Conservation (phyloP, 2,329 filamentous ascomycete species). For the Domatiomyces catenatus region DNA sequence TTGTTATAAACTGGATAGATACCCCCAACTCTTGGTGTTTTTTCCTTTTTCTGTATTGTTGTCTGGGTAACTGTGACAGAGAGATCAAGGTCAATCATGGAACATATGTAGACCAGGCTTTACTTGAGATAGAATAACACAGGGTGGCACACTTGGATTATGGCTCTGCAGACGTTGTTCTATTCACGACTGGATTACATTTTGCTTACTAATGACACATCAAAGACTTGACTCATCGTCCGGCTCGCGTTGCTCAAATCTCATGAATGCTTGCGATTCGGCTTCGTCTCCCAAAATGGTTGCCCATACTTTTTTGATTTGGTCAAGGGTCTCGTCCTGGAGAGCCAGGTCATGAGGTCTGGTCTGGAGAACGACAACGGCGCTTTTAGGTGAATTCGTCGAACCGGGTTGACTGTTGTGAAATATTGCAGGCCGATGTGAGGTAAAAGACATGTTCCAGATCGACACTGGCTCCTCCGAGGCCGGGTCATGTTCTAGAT, state of each 20-base stretch:
- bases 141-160: too few relatives aligned
- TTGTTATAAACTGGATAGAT: too few relatives aligned
- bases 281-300: slow-evolving; percentile 40
- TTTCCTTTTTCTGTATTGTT: too few relatives aligned
- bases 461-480: slow-evolving; percentile 3
- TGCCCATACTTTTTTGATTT: slow-evolving; percentile 57
- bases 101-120: too few relatives aligned
- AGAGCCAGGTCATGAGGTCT: slow-evolving; percentile 54
- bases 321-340: slow-evolving; percentile 51
- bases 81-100: too few relatives aligned
- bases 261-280: slow-evolving; percentile 49
- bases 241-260: slow-evolving; percentile 60
- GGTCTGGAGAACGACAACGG: slow-evolving; percentile 41
- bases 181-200: too few relatives aligned
- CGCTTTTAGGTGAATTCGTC: slow-evolving; percentile 19
- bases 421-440: slow-evolving; percentile 39
- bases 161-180: too few relatives aligned
- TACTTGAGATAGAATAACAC: too few relatives aligned
- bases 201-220: neutral
- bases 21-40: too few relatives aligned
- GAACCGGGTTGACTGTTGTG: slow-evolving; percentile 8
- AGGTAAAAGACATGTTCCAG: slow-evolving; percentile 23
- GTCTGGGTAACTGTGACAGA: too few relatives aligned
- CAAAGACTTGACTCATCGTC: slow-evolving; percentile 25
- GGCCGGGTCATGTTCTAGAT: neutral